Evolutionary conservation across 805 yeast species (phyloP), one percentile per base, ranked within the genome.

Genomic region (Wickerhamiella alocasiicola): DNA sequence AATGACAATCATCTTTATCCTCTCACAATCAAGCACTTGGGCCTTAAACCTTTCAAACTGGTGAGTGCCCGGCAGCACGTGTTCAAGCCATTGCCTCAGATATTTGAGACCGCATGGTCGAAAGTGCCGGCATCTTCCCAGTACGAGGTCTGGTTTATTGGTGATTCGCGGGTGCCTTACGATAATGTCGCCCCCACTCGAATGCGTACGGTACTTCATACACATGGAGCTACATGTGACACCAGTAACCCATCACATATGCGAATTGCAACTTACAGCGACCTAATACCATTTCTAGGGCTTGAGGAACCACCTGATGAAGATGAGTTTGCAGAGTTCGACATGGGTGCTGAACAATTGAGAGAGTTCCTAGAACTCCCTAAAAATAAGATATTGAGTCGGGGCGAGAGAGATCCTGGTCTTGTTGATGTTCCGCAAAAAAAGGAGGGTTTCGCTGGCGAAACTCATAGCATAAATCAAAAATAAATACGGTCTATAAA

Each of bases 61-160:
- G 41, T 29, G 9, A 36, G 21, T 44, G 51, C 43, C 9, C 41
- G 20, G 28, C 41, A 13, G 1, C 23, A 39, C 5, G 9, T 43
- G 30, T 51, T 51, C 45, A 55, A 55, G 39, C 60, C 60, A 9
- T 37, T 49, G 28, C 47, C 55, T n/a, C 12, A 23, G 1, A 47
- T 54, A 18, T 52, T 54, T 41, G 32, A 31, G 12, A 34, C 47
- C 13, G 59, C 59, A 0, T 33, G 46, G 20, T 38, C 31, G 6
- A 24, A 35, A 11, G 48, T 46, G 6, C 54, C 52, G 12, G 31
- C 41, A 4, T 43, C 31, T 9, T 36, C 38, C 3, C 43, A 34
- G n/a, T 41, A 47, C 9, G 39, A 47, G 26, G 24, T 45, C 3
- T 55, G 51, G 50, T 55, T 49, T 31, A 40, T 55, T 4, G 60